phyloP scores from a whole-genome alignment of 2,329 filamentous ascomycete genomes.

The Colletotrichum eleusines region DNA sequence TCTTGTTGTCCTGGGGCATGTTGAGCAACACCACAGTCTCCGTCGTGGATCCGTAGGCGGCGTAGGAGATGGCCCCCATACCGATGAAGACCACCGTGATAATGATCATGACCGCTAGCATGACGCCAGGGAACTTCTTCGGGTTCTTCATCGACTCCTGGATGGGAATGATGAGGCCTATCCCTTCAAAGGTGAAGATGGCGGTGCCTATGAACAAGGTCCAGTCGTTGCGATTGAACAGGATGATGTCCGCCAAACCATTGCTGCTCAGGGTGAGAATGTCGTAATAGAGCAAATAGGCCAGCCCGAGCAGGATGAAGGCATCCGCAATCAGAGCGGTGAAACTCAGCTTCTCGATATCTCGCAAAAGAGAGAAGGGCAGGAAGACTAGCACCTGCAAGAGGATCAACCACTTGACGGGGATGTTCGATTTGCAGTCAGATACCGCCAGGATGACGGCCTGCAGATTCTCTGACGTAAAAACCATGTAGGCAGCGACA shows the following conservation, averaged over 20 bases:
- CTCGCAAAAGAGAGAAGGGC: slow-evolving; percentile 91
- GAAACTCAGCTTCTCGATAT: slow-evolving; percentile 97
- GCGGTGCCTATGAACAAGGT: slow-evolving; percentile 98
- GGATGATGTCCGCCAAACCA: slow-evolving; percentile 85
- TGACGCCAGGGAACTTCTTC: slow-evolving; percentile 88
- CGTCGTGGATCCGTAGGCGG: slow-evolving; percentile 93
- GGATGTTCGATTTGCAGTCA: slow-evolving; percentile 85
- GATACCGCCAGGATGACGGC: slow-evolving; percentile 94
- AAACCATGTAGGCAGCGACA: slow-evolving; percentile 95
- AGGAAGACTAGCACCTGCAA: slow-evolving; percentile 97
- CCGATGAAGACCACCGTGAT: slow-evolving; percentile 92
- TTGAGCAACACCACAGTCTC: slow-evolving; percentile 98
- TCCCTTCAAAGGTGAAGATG: slow-evolving; percentile 87
- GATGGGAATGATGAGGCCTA: slow-evolving; percentile 81
- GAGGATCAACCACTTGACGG: slow-evolving; percentile 90
- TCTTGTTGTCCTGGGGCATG: slow-evolving; percentile 92
- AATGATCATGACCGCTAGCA: slow-evolving; percentile 92
- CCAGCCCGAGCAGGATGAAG: slow-evolving; percentile 91
- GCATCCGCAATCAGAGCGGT: slow-evolving; percentile 93
- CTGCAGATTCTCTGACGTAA: slow-evolving; percentile 94
- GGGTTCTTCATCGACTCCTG: slow-evolving; percentile 87
- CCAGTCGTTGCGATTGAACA: slow-evolving; percentile 94
- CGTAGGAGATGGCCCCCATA: slow-evolving; percentile 94
- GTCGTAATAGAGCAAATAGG: slow-evolving; percentile 97
- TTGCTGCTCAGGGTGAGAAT: slow-evolving; percentile 82